Evolutionary conservation across 805 yeast genomes (phyloP), one percentile per base, ranked within the genome.

Genomic region (Candida suzukii): DNA sequence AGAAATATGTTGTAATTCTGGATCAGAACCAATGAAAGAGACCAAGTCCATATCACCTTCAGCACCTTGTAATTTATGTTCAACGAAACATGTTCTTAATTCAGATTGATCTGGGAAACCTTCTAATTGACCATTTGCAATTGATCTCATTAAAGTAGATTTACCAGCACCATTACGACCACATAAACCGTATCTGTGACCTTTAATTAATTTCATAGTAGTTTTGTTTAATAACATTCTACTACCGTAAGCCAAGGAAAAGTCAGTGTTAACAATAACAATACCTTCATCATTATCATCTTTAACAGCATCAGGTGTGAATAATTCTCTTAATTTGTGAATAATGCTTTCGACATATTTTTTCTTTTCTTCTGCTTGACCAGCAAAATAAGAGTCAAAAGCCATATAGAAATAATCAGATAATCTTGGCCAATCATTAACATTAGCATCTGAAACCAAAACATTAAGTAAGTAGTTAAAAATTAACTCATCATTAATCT

Each of bases 161-260:
- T 91, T 91, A 71, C 99, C 99, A 45, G 96, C 97, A 75, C 99
- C 99, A 61, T 91, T 91, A 68, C 97, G 76, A 61, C 99, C 99
- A 73, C 96, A 88, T 46, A 91, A 74, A 71, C 99, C 99, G 59
- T 91, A 91, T 66, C 99, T 78, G 67, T 87, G 97, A 55, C 98
- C 98, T 68, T 90, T 88, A 53, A 86, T 70, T 47, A 91, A 74
- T 58, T 95, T 78, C 60, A 91, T 70, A 46, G 75, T 85, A 37
- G 99, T 88, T 69, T 93, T 93, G 74, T 90, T 91, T 53, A 91
- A 71, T 53, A 93, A 75, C 97, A 91, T 91, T 67, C 97, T 80
- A 22, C 96, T 86, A 66, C 99, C 99, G 60, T 93, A 93, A 30
- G 99, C 99, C 50, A 91, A 71, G 0, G 98, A 93, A 65, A 91